Base-by-base conservation (phyloP, 1,284 basidiomycete genomes). In the Rhizoctonia solani region DNA sequence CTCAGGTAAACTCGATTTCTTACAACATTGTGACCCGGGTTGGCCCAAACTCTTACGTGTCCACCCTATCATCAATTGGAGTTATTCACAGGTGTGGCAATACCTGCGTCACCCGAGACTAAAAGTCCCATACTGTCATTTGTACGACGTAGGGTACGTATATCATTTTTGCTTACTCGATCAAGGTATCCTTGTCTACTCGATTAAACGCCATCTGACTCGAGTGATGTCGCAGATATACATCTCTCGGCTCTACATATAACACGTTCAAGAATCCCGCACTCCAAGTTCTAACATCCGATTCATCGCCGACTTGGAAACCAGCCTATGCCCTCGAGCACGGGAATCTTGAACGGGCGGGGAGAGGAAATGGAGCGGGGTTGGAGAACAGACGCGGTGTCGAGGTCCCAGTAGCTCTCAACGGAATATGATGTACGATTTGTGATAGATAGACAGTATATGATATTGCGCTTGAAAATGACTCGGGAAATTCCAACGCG, bases 21-120 rank as follows among this genome's bases (percentile, higher is more conserved):
- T 87, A 53, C 89, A 89, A 71, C 88, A 85, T 72, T 96, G 93
- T 4, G 95, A 98, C 77, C 78, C 84, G 0, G 89, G 84, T 59
- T 99, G 96, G 96, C 95, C 96, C 3, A 75, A 79, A 2, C 93
- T 96, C 69, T 89, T 95, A 74, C 87, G 96, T 21, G 87, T 99
- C 29, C 96, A 99, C 75, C 96, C 97, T 0, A 92, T 99, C 72
- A 90, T 99, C 55, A 89, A 98, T 75, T 99, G 96, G 96, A 81
- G 85, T 0, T 99, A 99, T 77, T 75, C 79, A 1, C 87, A 97
- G 69, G 86, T 99, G 1, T 99, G 97, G 97, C 78, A 80, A 0
- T 99, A 96, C 78, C 79, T 99, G 39, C 81, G 88, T 25, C 61
- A 65, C 29, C 61, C 61, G 5, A 81, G 82, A 68, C 80, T 96